Base-by-base conservation (phyloP, 1,139 yeast genomes). In the Pichia sp. region DNA sequence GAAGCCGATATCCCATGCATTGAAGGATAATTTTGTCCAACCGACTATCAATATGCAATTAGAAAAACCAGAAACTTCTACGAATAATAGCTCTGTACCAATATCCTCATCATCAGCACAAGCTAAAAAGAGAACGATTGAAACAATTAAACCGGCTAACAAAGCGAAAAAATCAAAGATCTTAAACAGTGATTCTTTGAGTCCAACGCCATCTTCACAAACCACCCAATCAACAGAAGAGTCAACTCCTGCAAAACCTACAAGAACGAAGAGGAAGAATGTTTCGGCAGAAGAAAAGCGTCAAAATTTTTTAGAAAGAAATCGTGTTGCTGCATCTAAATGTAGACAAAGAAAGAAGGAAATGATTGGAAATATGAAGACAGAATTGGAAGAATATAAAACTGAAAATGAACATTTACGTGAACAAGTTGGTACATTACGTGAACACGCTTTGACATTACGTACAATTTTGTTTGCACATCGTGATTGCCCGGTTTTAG, bases 291-390 rank as follows among this genome's bases (percentile, higher is more conserved):
- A 74, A 37, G 91, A 83, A 35, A 87, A 84, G 57, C 74, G 97
- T 25, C 78, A 79, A 59, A 80, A 74, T 51, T 91, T 91, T 54
- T 65, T 91, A 51, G 89, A 80, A 56, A 63, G 89, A 52, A 81
- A 81, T 53, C 64, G 87, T 50, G 68, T 81, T 16, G 91, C 91
- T 1, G 89, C 89, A 0, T 76, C 83, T 11, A 81, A 80, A 54
- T 82, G 91, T 65, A 67, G 91, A 52, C 86, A 80, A 55, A 66
- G 89, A 33, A 82, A 81, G 63, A 91, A 93, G 65, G 89, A 86
- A 59, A 82, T 85, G 70, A 74, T 87, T 33, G 80, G 77, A 45
- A 83, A 81, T 51, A 80, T 91, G 76, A 95, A 89, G 60, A 78
- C 73, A 36, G 94, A 88, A 57, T 70, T 74, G 61, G 71, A 70